These are phyloP conservation scores for Aspergillus eucalypticola DNA, from an alignment of 2,329 filamentous ascomycete species.

Conservation along the genomic window DNA sequence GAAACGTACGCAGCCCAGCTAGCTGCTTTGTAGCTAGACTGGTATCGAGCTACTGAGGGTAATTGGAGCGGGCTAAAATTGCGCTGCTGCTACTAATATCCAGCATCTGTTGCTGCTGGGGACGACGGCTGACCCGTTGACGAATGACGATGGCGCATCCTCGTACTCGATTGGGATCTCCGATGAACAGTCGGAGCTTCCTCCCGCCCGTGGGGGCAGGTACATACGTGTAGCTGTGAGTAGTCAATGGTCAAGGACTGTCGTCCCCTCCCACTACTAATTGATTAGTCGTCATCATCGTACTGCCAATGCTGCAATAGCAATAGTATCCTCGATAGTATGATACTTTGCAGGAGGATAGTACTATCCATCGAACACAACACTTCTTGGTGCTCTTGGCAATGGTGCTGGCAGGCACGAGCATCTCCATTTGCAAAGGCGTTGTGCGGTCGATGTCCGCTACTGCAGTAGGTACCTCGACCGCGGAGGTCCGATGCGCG, in stretches of 20 bases:
- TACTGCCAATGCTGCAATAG: too few relatives aligned
- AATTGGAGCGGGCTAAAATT: too few relatives aligned
- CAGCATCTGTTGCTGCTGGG: neutral
- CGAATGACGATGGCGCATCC: neutral
- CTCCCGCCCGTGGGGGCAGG: conserved; percentile 4
- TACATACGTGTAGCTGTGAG: neutral
- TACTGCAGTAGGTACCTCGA: neutral
- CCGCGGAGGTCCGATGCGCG: neutral
- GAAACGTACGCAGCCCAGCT: too few relatives aligned
- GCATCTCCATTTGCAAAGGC: too few relatives aligned
- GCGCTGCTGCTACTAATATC: neutral
- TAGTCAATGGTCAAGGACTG: neutral
- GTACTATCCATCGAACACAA: too few relatives aligned
- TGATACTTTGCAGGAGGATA: too few relatives aligned
- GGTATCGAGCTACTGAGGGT: too few relatives aligned
- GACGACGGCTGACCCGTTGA: conserved; percentile 3
- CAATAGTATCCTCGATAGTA: too few relatives aligned
- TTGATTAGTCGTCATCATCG: too few relatives aligned
- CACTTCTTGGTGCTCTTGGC: too few relatives aligned
- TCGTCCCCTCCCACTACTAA: too few relatives aligned
- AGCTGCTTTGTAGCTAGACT: too few relatives aligned
- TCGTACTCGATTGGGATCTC: neutral
- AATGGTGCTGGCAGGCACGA: neutral
- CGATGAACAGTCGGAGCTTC: conserved; percentile 4
- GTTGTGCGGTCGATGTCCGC: neutral